Evolutionary conservation across 2,329 filamentous ascomycete genomes (phyloP), one percentile per base, ranked within the genome.

Genomic region (Gaeumannomyces sp.): DNA sequence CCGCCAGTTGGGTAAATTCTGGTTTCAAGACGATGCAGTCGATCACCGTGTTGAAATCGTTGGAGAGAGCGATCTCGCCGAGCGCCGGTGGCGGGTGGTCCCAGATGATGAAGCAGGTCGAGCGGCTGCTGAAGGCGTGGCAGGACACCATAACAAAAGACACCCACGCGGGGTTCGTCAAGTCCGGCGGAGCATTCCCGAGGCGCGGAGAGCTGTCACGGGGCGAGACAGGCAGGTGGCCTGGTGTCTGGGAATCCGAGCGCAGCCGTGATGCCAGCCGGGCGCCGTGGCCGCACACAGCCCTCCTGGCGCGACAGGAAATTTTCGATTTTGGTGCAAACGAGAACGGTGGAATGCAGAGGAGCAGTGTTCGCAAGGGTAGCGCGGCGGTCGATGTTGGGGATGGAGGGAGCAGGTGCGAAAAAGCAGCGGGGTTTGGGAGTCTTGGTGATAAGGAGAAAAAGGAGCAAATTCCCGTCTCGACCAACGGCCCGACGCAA

Each of bases 21-120:
- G 59, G 59, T 60, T 4, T 31, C 60, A 35, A 62, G 60, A 66
- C 53, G 65, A 7, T 25, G 22, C 19, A n/a, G 45, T n/a, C 10
- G 45, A 53, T 53, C n/a, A 53, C 45, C 22, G 45, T 25, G 45
- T 53, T 14, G 22, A 7, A 53, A 53, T 53, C 22, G 45, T 53
- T n/a, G 22, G 45, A 53, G n/a, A 53, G 7, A 7, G 45, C n/a
- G 45, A 53, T 53, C 22, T 10, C 22, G 45, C 45, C 22, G 22
- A 22, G 45, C 22, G 45, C 4, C 25, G 45, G 22, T n/a, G 7
- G 45, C 45, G 19, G 45, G 45, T 1, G 19, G 22, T 53, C 45
- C 6, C 45, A 53, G 45, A 53, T 53, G 45, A 53, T 53, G 45
- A 53, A 53, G 45, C 22, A 53, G 19, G 10, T 22, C 22, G 45